Base-by-base conservation (phyloP, 495 filamentous ascomycete species). In the Sporormia fimetaria region DNA sequence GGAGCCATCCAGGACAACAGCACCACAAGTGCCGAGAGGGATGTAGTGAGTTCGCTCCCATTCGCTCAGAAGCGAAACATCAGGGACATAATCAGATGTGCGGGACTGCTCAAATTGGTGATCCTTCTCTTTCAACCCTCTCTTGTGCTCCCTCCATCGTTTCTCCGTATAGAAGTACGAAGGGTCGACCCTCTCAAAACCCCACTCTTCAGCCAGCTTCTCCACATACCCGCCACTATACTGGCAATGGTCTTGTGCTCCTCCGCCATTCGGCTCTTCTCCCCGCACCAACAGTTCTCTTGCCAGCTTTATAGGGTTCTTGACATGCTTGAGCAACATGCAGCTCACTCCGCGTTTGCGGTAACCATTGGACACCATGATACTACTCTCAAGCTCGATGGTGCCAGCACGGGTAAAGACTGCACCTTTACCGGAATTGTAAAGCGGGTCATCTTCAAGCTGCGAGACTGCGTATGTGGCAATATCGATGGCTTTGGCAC, bases 381-480 rank as follows among this genome's bases (percentile, higher is more conserved):
- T 70, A n/a, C 75, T 81, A 21, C 87, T 80, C 60, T 94, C 87
- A 49, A 93, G 75, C 60, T 94, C 86, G 60, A 83, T 87, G 40
- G 73, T 74, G 6, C 86, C 87, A 34, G 77, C 76, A 26, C 74
- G 69, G 2, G 83, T 92, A 59, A 92, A 94, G 11, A 93, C 86
- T 34, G 84, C 82, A 47, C 87, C 87, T 37, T 78, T 78, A 27
- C 79, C 87, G 42, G 75, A 74, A 63, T 94, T 94, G 70, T 87
- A 94, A 8, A 92, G 76, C 4, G 76, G 71, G 54, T 85, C 73
- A 52, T 92, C 67, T 66, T 94, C 87, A 30, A 94, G 74, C 15
- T 78, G 65, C 4, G 67, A 66, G 23, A 93, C 84, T 43, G 85
- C 87, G 53, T 78, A 70, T 6, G 80, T 80, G 7, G 81, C 81